Evolutionary conservation across 2,329 filamentous ascomycete species (phyloP).

Genomic region (Mycosphaerelloides madeirae): DNA sequence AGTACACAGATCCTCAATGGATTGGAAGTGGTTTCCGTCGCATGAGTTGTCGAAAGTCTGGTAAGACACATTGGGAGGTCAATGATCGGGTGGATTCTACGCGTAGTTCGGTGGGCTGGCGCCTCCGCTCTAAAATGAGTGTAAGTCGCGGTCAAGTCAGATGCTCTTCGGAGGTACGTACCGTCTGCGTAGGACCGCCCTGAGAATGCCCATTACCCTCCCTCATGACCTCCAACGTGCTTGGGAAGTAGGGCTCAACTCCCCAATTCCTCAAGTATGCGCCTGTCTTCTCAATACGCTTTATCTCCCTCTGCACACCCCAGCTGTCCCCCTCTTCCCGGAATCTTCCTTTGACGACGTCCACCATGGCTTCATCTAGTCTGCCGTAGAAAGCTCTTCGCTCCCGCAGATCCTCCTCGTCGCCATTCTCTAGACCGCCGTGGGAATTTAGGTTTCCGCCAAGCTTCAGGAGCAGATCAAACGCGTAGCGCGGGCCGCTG

Average conservation of each 20-base stretch:
- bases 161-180: no score
- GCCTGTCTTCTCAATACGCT: slow-evolving; percentile 53
- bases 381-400: slow-evolving; percentile 47
- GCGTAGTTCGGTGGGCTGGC: no score
- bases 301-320: slow-evolving; percentile 50
- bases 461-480: slow-evolving; percentile 52
- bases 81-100: no score
- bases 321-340: slow-evolving; percentile 48
- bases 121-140: no score
- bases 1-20: no score
- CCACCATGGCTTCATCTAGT: slow-evolving; percentile 49
- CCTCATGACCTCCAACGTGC: slow-evolving; percentile 48
- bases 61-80: no score
- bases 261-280: slow-evolving; percentile 49
- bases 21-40: no score
- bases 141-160: no score
- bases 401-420: slow-evolving; percentile 45
- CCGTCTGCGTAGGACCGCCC: not conserved
- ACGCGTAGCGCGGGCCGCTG: slow-evolving; percentile 46
- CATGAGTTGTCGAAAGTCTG: no score
- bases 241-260: slow-evolving; percentile 51
- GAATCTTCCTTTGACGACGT: slow-evolving; percentile 49
- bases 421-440: slow-evolving; percentile 47
- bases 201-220: slow-evolving; percentile 24
- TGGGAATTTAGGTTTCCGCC: slow-evolving; percentile 54